Evolutionary conservation across 2,329 filamentous ascomycete genomes (phyloP), one percentile per base, ranked within the genome.

Genomic region (Aspergillus fumigatus): DNA sequence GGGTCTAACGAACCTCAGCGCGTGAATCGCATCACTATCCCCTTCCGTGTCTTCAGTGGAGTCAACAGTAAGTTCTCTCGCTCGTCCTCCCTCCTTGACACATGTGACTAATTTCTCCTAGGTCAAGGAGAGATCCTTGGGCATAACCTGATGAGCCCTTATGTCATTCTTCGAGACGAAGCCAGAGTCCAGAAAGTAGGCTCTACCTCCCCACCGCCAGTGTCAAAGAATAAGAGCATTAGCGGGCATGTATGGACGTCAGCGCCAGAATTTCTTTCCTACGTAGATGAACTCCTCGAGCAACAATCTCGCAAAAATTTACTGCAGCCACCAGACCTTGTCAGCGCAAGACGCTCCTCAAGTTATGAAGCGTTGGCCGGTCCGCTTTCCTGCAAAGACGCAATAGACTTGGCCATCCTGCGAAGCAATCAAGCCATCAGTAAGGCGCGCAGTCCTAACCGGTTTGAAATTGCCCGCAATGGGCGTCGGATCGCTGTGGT

Each of bases 61-160:
- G 93, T 99, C 40, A 95, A 96, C 75, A 85, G 85, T 78, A 68
- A 70, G 72, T 57, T 17, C 19, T n/a, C 49, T 38, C 8, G 45
- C 41, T 17, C 19, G 17, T 14, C 26, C n/a, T 35, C 9, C 10
- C 21, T 23, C 10, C 14, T 19, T 40, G 29, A 27, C 14, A 35
- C 4, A 11, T 48, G 9, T 27, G 4, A 52, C 66, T 73, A 59
- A 74, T 55, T 11, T 50, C 26, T 41, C 47, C 9, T 52, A 84
- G 80, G 72, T 58, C 84, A 91, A 64, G 93, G 93, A 61, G 90
- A 96, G 66, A 88, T 96, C 35, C 82, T 97, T 14, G 91, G 92
- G 1, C 93, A 99, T 72, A 93, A 99, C 72, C 79, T 99, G 14
- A 96, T 97, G 88, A 88, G 86, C 41, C 94, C 94, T 0, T 96